Percentiles rank a stretch among this genome's conserved stretches.
Evolutionary conservation across 1,284 basidiomycete species (phyloP).

Genomic region (Irpex sp.): DNA sequence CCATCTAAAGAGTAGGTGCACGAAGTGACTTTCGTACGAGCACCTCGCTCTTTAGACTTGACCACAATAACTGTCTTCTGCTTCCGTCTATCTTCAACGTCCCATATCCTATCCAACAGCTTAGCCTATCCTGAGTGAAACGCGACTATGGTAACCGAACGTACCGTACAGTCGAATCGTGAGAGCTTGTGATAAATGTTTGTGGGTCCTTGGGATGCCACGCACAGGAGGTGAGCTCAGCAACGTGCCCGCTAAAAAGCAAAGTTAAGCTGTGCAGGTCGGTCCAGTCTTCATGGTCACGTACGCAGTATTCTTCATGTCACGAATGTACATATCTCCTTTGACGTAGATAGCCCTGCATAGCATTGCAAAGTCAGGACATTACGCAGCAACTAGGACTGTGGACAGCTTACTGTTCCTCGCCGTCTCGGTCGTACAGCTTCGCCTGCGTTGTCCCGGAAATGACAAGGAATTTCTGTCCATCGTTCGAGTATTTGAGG

Average conservation of each 20-base stretch:
- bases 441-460: slow-evolving; percentile 86
- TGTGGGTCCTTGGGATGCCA: slow-evolving; percentile 88
- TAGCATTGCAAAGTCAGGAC: neutral
- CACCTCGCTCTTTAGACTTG: slow-evolving; percentile 94
- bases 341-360: slow-evolving; percentile 81
- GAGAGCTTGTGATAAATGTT: slow-evolving; percentile 88
- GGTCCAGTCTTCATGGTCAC: slow-evolving; percentile 39
- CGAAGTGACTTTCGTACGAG: slow-evolving; percentile 85
- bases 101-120: slow-evolving; percentile 73
- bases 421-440: slow-evolving; percentile 85
- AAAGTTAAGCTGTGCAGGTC: slow-evolving; percentile 1
- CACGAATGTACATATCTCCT: slow-evolving; percentile 96
- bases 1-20: slow-evolving; percentile 88
- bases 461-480: slow-evolving; percentile 80
- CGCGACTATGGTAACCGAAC: slow-evolving; percentile 15
- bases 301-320: slow-evolving; percentile 90
- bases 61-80: slow-evolving; percentile 94
- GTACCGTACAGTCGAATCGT: slow-evolving; percentile 90
- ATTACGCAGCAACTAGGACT: neutral
- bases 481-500: slow-evolving; percentile 82
- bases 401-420: slow-evolving; percentile 66
- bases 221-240: slow-evolving; percentile 82
- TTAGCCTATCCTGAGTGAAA: slow-evolving; percentile 2
- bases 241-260: slow-evolving; percentile 83
- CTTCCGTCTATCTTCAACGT: slow-evolving; percentile 81